Evolutionary conservation across 306 rosid genomes (phyloP).

Genomic region (Bauhinia variegata): DNA sequence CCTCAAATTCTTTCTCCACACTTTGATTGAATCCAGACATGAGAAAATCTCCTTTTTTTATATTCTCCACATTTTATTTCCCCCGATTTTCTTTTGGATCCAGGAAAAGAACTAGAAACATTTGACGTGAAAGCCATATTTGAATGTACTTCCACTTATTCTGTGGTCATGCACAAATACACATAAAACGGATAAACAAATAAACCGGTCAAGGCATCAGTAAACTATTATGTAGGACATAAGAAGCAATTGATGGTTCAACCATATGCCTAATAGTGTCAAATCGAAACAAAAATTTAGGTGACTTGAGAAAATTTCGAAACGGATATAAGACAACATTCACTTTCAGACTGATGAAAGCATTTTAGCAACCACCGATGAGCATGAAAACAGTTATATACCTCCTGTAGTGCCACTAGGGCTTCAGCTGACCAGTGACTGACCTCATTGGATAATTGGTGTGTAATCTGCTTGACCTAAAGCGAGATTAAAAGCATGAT

Average conservation of each 20-base stretch:
- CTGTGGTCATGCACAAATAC: constrained; percentile 9
- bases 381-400: constrained; percentile 37
- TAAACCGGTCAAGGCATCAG: background rate
- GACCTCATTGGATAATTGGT: constrained; percentile 41
- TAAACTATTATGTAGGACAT: background rate
- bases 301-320: constrained; percentile 4
- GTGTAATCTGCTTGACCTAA: constrained; percentile 65
- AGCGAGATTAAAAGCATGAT: constrained; percentile 26
- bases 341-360: constrained; percentile 19
- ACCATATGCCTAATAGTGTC: no score
- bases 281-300: background rate
- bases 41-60: no score
- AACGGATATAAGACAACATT: background rate
- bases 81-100: no score
- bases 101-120: background rate
- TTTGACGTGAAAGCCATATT: background rate
- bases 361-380: constrained; percentile 9
- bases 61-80: no score
- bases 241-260: background rate
- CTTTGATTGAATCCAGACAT: background rate
- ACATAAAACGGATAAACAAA: constrained; percentile 11
- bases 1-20: no score
- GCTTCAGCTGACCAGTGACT: constrained; percentile 83
- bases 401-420: constrained; percentile 77
- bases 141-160: background rate